A percentile compares a stretch with the other conserved stretches of the same genome.
These are phyloP conservation scores for Penicillium antarcticum DNA, from an alignment of 495 filamentous ascomycete genomes.

Conservation along the genomic window DNA sequence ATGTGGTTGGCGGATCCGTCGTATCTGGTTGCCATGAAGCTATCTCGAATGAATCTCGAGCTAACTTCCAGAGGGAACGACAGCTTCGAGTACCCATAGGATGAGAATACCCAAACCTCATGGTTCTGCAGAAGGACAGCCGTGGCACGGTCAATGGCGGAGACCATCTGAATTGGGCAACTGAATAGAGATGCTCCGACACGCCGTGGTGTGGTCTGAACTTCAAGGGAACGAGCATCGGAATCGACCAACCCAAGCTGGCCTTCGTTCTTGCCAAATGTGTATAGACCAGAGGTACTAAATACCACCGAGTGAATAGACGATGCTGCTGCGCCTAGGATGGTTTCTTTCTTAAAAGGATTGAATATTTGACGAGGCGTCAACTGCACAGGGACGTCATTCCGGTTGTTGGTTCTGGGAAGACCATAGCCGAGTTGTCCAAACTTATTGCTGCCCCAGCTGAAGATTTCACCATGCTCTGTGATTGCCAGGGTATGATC, in stretches of 20 bases:
- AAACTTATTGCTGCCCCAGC: slow-evolving; percentile 87
- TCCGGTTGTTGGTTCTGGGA: slow-evolving; percentile 43
- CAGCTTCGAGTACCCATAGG: slow-evolving; percentile 86
- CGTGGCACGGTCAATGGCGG: slow-evolving; percentile 89
- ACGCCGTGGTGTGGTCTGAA: slow-evolving; percentile 76
- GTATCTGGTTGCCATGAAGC: slow-evolving; percentile 65
- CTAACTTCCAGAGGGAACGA: slow-evolving; percentile 74
- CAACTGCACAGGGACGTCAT: slow-evolving; percentile 77
- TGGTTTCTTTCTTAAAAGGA: slow-evolving; percentile 76
- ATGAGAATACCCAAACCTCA: slow-evolving; percentile 89
- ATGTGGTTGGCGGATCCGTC: slow-evolving; percentile 62
- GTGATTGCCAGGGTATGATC: slow-evolving; percentile 88
- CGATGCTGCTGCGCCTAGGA: slow-evolving; percentile 85
- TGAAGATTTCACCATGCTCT: slow-evolving; percentile 76
- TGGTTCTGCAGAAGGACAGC: slow-evolving; percentile 79
- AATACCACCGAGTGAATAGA: slow-evolving; percentile 88
- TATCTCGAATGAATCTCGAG: slow-evolving; percentile 62
- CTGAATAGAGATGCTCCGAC: slow-evolving; percentile 86
- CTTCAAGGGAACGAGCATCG: slow-evolving; percentile 82
- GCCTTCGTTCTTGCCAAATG: slow-evolving; percentile 94
- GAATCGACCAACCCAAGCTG: slow-evolving; percentile 93
- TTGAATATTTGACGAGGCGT: slow-evolving; percentile 88
- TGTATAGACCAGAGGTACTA: slow-evolving; percentile 77
- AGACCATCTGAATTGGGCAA: slow-evolving; percentile 69
- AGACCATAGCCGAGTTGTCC: slow-evolving; percentile 84